phyloP scores from a whole-genome alignment of 148 eudicot species.

The Agrostemma githago region DNA sequence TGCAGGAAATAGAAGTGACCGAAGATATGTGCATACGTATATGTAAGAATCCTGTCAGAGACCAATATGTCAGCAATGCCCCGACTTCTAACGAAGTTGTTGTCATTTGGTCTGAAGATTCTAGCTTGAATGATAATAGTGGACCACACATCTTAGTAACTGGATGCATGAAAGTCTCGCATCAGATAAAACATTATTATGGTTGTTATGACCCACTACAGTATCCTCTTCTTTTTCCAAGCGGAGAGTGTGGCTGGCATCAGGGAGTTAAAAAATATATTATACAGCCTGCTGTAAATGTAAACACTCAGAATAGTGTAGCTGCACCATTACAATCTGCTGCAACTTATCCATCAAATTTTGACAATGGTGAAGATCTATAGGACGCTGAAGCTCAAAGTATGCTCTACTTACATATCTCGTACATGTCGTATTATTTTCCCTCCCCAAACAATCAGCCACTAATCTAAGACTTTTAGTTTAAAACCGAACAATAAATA shows the following conservation, averaged over 20 bases:
- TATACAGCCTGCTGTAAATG: too few relatives aligned
- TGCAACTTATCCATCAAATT: too few relatives aligned
- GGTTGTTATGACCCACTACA: conserved; percentile 10
- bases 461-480: too few relatives aligned
- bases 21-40: background rate
- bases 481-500: too few relatives aligned
- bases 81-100: conserved; percentile 11
- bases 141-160: background rate
- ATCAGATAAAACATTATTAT: background rate
- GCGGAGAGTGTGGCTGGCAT: background rate
- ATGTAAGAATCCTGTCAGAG: background rate
- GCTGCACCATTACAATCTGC: too few relatives aligned
- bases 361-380: too few relatives aligned
- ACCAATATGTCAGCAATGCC: background rate
- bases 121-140: background rate
- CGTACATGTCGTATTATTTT: too few relatives aligned
- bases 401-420: too few relatives aligned
- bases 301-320: too few relatives aligned
- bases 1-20: background rate
- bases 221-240: conserved; percentile 7
- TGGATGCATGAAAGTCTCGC: background rate
- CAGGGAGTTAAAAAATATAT: background rate
- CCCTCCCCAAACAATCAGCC: too few relatives aligned
- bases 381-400: too few relatives aligned
- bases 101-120: background rate